Evolutionary conservation across 169 alveolate genomes (phyloP).

Genomic region (Toxoplasma gondii): DNA sequence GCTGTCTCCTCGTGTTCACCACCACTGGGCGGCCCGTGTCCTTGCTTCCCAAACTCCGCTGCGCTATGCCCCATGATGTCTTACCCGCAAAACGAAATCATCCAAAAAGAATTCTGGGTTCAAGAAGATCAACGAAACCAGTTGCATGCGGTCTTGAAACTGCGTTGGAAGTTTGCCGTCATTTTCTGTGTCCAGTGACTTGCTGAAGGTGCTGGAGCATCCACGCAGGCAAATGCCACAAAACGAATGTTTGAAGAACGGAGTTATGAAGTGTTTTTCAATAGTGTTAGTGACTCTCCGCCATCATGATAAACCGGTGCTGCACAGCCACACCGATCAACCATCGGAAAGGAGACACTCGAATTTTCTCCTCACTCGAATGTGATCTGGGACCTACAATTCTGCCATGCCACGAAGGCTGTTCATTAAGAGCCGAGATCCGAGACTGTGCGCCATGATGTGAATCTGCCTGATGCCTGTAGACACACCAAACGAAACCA

Average conservation of each 20-base stretch:
- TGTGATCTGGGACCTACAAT: background rate
- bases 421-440: slow-evolving; percentile 67
- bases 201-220: background rate
- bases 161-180: background rate
- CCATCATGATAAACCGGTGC: no score
- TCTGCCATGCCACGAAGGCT: slow-evolving; percentile 41
- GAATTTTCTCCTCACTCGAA: no score
- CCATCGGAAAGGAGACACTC: no score
- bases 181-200: background rate
- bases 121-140: slow-evolving; percentile 45
- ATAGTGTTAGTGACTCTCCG: no score
- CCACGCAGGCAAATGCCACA: background rate
- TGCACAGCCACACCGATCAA: no score
- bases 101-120: slow-evolving; percentile 61
- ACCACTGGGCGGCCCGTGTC: no score
- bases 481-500: background rate
- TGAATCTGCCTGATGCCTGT: slow-evolving; percentile 76
- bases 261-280: background rate
- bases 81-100: slow-evolving; percentile 44
- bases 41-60: no score
- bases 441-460: slow-evolving; percentile 76
- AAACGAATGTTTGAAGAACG: background rate
- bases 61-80: background rate
- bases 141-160: background rate
- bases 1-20: no score